Conservation (phyloP, 202 grass and related monocot species). For the Miscanthus sacchariflorus region DNA sequence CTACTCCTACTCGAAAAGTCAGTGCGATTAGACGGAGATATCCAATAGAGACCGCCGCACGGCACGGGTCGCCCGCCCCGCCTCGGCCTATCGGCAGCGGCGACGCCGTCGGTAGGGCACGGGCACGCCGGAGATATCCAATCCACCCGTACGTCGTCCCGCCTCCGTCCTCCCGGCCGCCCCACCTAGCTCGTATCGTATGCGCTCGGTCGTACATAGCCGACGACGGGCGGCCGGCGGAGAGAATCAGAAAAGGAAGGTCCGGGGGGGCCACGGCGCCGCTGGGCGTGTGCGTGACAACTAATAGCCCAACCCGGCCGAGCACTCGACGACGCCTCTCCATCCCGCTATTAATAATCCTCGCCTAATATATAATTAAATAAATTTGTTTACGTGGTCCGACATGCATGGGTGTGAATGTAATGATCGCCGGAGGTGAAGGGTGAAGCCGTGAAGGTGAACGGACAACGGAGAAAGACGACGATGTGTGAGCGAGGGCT, state of each 20-base stretch:
- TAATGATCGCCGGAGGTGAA: not conserved
- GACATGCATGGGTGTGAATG: slow-evolving; percentile 23
- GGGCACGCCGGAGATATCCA: not conserved
- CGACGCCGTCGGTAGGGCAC: slow-evolving; percentile 20
- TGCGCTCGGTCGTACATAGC: not conserved
- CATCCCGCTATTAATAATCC: slow-evolving; percentile 1
- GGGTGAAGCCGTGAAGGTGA: too few species aligned
- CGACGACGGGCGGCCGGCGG: not conserved
- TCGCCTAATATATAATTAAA: not conserved
- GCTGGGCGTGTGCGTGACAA: slow-evolving; percentile 17
- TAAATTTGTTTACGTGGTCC: not conserved
- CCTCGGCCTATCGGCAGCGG: not conserved
- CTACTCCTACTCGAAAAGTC: not conserved
- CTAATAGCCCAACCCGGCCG: not conserved
- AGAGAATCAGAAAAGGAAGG: not conserved
- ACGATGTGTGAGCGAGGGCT: not conserved
- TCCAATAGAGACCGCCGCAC: not conserved
- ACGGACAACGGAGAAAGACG: not conserved
- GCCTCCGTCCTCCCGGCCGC: too few species aligned
- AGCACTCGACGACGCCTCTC: not conserved
- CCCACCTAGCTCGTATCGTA: not conserved
- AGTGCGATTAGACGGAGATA: slow-evolving; percentile 3
- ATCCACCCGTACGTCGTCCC: not conserved
- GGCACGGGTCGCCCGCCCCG: not conserved
- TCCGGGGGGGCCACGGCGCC: not conserved